Base-by-base conservation (phyloP, 768 basidiomycete species). In the Suillus subalutaceus region DNA sequence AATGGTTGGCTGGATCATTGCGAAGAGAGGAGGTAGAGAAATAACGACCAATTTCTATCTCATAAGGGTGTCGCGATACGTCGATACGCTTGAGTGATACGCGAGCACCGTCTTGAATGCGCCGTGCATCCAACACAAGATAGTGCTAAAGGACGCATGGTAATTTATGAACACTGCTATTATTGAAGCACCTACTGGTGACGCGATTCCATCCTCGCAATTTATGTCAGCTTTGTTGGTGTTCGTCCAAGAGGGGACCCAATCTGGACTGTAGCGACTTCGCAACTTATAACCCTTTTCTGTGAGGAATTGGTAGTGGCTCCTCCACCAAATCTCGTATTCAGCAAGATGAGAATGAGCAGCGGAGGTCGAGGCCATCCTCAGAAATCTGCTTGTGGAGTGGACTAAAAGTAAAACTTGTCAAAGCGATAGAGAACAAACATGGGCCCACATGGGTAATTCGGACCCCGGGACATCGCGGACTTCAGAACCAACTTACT, bases 61-160 rank as follows among this genome's bases (percentile, higher is more conserved):
- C 74, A 38, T 23, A 62, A n/a, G 73, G 67, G 57, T 68, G 63
- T 1, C 63, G 50, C 3, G 57, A 26, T 6, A 59, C 65, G 0
- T 67, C 15, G 0, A 74, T 61, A 43, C 55, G 37, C 50, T 80
- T 81, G 35, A 82, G 63, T 30, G 66, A 57, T 10, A 82, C 76
- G 4, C 44, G 66, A 13, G 63, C 63, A 16, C 70, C 70, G 52
- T 80, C 75, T 12, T 6, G 41, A 9, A 66, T 48, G 4, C 77
- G 69, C 2, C 66, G 63, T 1, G 79, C 79, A 62, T 78, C 78
- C 16, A 74, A 26, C 0, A 66, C 15, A 50, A n/a, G n/a, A 65
- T 2, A 12, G 10, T 41, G 38, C 58, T 59, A 0, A 2, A 41
- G 2, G 16, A 59, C 9, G 37, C 8, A 37, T 37, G 32, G 32